A percentile compares a stretch with the other conserved stretches of the same genome.
These are phyloP conservation scores for Xerophyta viscosa DNA, from an alignment of 106 monocot genomes.

Conservation along the genomic window DNA sequence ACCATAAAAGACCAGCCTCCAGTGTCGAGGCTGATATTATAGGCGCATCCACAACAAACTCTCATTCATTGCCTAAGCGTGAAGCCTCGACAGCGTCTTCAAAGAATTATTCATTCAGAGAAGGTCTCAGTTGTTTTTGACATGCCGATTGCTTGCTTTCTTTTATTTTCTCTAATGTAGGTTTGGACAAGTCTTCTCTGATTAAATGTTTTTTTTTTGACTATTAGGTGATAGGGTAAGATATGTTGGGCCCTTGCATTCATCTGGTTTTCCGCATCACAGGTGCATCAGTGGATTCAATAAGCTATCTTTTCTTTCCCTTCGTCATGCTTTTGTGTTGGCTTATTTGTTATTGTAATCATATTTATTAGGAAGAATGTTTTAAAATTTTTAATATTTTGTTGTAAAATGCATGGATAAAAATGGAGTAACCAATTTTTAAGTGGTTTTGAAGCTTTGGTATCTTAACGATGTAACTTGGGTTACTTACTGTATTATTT, in stretches of 20 bases:
- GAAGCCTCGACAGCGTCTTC: conserved; percentile 78
- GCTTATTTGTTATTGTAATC: no score
- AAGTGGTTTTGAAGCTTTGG: no score
- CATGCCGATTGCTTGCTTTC: not conserved
- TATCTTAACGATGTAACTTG: no score
- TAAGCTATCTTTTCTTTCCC: not conserved
- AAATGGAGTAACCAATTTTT: no score
- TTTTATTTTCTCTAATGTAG: no score
- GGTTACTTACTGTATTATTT: no score
- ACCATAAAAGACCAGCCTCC: conserved; percentile 62
- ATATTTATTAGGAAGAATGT: no score
- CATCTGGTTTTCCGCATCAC: conserved; percentile 39
- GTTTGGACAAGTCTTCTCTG: no score
- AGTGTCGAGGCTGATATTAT: conserved; percentile 78
- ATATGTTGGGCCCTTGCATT: conserved; percentile 52
- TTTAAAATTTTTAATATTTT: no score
- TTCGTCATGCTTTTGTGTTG: not conserved
- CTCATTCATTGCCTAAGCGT: conserved; percentile 62
- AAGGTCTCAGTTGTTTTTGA: conserved; percentile 42
- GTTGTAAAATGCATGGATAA: no score
- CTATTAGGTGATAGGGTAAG: conserved; percentile 91
- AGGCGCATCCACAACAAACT: conserved; percentile 54
- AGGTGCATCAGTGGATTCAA: not conserved
- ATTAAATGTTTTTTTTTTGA: no score
- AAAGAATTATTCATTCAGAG: conserved; percentile 72